A percentile compares a stretch with the other conserved stretches of the same genome.
Conservation (phyloP, 148 eudicot species). For the Vaccinium myrtillus region DNA sequence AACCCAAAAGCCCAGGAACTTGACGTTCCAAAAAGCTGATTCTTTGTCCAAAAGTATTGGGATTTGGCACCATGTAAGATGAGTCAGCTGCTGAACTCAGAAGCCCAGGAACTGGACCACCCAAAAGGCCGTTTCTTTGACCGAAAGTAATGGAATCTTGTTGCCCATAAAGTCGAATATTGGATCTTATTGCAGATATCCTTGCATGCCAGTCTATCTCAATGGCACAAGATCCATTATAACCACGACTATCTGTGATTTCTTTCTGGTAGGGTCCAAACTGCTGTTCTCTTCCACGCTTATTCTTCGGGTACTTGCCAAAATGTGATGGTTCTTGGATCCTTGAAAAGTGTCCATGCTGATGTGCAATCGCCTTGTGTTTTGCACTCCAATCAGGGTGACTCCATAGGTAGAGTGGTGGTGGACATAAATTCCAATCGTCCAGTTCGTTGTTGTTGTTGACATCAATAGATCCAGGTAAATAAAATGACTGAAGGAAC, state of each 20-base stretch:
- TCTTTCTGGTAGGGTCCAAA: conserved; percentile 19
- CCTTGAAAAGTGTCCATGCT: conserved; percentile 48
- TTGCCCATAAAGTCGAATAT: conserved; percentile 14
- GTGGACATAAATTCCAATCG: conserved; percentile 68
- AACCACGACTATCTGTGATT: neutral
- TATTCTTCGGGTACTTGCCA: conserved; percentile 26
- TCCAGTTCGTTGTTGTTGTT: conserved; percentile 69
- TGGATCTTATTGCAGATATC: neutral
- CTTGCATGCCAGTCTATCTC: too few species aligned
- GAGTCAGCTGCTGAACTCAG: neutral
- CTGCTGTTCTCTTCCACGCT: neutral
- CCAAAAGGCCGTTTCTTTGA: conserved; percentile 21
- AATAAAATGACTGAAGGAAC: conserved; percentile 72
- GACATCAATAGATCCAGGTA: conserved; percentile 85
- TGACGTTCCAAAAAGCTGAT: too few species aligned
- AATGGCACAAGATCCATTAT: too few species aligned
- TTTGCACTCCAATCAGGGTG: conserved; percentile 60
- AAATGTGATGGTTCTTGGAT: conserved; percentile 14
- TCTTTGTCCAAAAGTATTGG: too few species aligned
- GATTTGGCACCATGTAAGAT: too few species aligned
- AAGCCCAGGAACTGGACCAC: conserved; percentile 21
- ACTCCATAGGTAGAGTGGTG: conserved; percentile 88
- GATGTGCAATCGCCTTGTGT: conserved; percentile 63
- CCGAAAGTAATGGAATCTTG: conserved; percentile 11
- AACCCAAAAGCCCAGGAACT: too few species aligned